Conservation (phyloP, 169 alveolate genomes). For the Babesia bigemina region DNA sequence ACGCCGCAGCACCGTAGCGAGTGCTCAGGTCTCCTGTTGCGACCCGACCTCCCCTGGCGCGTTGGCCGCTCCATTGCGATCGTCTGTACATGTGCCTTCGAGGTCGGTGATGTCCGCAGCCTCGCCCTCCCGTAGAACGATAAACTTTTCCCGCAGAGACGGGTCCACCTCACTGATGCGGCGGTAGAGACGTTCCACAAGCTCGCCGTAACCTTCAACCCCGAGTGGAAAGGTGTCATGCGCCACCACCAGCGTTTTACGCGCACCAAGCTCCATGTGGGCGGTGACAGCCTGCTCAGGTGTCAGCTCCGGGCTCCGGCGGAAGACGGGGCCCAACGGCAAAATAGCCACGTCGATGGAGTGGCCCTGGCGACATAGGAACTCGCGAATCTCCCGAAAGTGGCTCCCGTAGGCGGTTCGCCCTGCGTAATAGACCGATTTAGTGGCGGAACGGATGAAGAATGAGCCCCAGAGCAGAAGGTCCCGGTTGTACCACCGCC, state of each 20-base stretch:
- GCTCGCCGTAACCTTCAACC: conserved; percentile 57
- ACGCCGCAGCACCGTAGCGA: no score
- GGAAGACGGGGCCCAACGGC: conserved; percentile 56
- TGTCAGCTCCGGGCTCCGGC: conserved; percentile 30
- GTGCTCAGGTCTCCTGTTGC: no score
- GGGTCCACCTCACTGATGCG: conserved; percentile 11
- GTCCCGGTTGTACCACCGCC: conserved; percentile 40
- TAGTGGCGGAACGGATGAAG: conserved; percentile 18
- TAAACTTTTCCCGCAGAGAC: conserved; percentile 18
- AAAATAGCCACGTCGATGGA: conserved; percentile 50
- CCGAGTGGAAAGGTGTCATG: conserved; percentile 63
- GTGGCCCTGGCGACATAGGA: conserved; percentile 9
- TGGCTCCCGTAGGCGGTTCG: conserved; percentile 48
- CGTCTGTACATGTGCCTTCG: background rate
- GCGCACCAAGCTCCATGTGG: conserved; percentile 38
- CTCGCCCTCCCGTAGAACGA: conserved; percentile 43
- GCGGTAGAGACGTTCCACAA: conserved; percentile 9
- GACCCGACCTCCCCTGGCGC: no score
- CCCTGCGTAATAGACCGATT: conserved; percentile 38
- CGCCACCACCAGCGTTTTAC: conserved; percentile 33
- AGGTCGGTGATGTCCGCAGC: conserved; percentile 15
- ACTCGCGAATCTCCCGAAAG: conserved; percentile 38
- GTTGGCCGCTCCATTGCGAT: no score
- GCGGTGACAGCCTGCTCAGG: conserved; percentile 55
- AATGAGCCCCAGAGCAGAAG: conserved; percentile 63